Evolutionary conservation across 2,329 filamentous ascomycete species (phyloP).

Genomic region (Xylaria sp.): DNA sequence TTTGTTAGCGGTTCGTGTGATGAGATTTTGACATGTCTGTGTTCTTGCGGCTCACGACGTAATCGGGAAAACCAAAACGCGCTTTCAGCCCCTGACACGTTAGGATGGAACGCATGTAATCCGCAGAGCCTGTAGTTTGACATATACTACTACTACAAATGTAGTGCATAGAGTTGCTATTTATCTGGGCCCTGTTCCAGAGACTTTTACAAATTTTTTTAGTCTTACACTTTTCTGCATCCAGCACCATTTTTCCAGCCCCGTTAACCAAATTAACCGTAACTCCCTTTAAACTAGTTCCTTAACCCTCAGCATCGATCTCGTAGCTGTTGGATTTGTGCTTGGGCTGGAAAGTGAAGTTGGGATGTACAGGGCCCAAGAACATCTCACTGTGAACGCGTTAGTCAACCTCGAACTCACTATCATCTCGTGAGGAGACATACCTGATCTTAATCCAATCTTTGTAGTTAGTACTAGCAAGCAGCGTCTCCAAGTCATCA

Average conservation of each 20-base stretch:
- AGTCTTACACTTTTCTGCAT: background rate
- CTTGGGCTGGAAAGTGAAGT: slow-evolving; percentile 94
- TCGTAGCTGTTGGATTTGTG: slow-evolving; percentile 94
- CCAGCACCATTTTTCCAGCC: no score
- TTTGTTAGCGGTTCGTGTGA: no score
- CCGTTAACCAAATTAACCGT: background rate
- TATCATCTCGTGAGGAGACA: slow-evolving; percentile 31
- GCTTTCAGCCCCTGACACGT: no score
- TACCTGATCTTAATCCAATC: slow-evolving; percentile 99
- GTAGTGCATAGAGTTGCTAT: no score
- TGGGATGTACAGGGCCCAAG: slow-evolving; percentile 79
- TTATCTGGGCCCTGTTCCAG: no score
- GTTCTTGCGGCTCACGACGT: no score
- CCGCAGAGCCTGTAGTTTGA: no score
- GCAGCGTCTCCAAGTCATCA: slow-evolving; percentile 87
- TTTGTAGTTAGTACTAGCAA: slow-evolving; percentile 85
- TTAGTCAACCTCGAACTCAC: slow-evolving; percentile 2
- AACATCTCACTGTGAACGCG: slow-evolving; percentile 77
- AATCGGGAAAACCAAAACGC: no score
- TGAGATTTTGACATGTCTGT: no score
- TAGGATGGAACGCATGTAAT: no score
- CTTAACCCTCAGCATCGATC: slow-evolving; percentile 66
- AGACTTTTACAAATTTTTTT: background rate
- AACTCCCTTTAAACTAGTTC: background rate
- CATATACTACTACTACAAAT: no score